phyloP scores from a whole-genome alignment of 75 land plant genomes.

The Pinus tabuliformis region DNA sequence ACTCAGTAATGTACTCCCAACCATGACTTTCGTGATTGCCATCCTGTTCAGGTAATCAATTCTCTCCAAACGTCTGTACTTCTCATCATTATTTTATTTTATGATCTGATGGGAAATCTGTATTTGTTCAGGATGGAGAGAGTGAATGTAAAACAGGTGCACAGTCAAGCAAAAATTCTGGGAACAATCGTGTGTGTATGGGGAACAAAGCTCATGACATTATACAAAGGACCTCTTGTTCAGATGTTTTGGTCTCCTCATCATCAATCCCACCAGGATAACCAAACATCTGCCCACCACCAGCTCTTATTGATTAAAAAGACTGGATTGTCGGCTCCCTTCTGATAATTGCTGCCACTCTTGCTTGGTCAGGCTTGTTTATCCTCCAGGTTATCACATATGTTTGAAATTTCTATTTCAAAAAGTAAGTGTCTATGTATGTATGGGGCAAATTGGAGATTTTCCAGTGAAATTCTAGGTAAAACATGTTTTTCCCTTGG shows the following conservation, averaged over 20 bases:
- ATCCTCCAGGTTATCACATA: conserved; percentile 22
- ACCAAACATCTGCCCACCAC: not conserved
- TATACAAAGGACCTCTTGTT: conserved; percentile 15
- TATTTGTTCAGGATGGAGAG: conserved; percentile 20
- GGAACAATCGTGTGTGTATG: conserved; percentile 26
- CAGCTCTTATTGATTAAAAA: not conserved
- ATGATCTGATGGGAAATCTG: too few relatives aligned
- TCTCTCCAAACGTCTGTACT: not conserved
- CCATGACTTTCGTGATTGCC: conserved; percentile 46
- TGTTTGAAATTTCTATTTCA: not conserved
- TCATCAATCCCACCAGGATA: not conserved
- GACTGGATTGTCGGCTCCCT: conserved; percentile 32
- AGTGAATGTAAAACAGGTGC: conserved; percentile 13
- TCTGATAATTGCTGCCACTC: conserved; percentile 10
- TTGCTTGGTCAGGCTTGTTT: conserved; percentile 27
- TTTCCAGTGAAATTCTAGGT: too few relatives aligned
- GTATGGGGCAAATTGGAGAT: too few relatives aligned
- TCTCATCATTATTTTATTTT: not conserved
- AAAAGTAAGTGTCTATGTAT: too few relatives aligned
- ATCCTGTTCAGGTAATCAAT: conserved; percentile 29
- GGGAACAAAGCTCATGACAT: not conserved
- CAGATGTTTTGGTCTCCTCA: not conserved
- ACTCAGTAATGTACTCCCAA: conserved; percentile 28
- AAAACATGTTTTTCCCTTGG: too few relatives aligned
- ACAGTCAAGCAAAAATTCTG: conserved; percentile 38